These are phyloP conservation scores for Salix arbutifolia DNA, from an alignment of 345 rosid genomes.

Conservation along the genomic window DNA sequence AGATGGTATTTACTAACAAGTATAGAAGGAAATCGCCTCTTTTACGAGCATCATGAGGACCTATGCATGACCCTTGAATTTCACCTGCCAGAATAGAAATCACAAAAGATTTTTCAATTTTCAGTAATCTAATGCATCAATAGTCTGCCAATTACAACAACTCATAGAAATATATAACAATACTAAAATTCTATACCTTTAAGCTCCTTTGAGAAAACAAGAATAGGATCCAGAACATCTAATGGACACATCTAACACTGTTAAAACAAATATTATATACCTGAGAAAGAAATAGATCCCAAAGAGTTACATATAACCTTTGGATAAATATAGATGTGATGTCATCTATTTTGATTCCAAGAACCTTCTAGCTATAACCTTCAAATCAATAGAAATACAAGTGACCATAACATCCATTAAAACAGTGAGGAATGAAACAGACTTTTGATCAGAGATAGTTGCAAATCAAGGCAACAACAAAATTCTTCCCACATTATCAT, in stretches of 20 bases:
- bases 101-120: no score
- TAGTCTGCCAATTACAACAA: slow-evolving; percentile 5
- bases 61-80: no score
- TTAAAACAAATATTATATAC: slow-evolving; percentile 22
- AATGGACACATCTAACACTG: slow-evolving; percentile 24
- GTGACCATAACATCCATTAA: no score
- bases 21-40: no score
- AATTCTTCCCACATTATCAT: no score
- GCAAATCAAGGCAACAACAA: no score
- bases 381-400: slow-evolving; percentile 12
- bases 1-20: no score
- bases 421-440: no score
- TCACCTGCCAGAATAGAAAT: no score
- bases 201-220: slow-evolving; percentile 82
- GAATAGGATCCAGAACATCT: slow-evolving; percentile 97
- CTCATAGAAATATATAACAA: background rate
- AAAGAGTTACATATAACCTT: slow-evolving; percentile 42
- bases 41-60: no score
- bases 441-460: no score
- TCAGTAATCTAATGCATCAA: slow-evolving; percentile 13
- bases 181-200: slow-evolving; percentile 49
- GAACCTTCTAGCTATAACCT: slow-evolving; percentile 86
- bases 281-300: slow-evolving; percentile 14
- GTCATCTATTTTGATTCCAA: slow-evolving; percentile 92
- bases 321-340: slow-evolving; percentile 82